Evolutionary conservation across 2,329 filamentous ascomycete genomes (phyloP).

Genomic region (Sporothrix luriei): DNA sequence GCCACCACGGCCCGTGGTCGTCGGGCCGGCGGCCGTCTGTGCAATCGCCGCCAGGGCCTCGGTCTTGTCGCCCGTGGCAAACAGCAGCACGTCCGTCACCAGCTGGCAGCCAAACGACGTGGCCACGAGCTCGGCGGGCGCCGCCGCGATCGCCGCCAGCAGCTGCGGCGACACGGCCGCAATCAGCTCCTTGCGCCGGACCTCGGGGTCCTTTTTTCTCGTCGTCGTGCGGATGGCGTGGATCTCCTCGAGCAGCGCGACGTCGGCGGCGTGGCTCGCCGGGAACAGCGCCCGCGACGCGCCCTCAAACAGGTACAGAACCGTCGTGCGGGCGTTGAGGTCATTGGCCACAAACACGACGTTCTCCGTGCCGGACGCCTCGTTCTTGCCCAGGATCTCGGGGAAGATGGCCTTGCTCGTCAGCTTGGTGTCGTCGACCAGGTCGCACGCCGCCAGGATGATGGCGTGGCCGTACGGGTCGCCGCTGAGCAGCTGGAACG

Average conservation of each 20-base stretch:
- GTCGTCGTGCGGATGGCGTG: conserved; percentile 78
- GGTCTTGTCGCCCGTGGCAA: conserved; percentile 73
- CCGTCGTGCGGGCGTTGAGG: conserved; percentile 63
- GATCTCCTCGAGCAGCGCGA: conserved; percentile 74
- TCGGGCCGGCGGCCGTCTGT: conserved; percentile 62
- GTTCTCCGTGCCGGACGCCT: conserved; percentile 63
- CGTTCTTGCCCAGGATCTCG: conserved; percentile 76
- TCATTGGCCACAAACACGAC: conserved; percentile 67
- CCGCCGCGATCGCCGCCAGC: conserved; percentile 70
- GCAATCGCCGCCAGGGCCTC: conserved; percentile 71
- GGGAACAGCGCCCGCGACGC: conserved; percentile 64
- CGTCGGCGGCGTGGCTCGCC: conserved; percentile 63
- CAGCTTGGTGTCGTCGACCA: conserved; percentile 92
- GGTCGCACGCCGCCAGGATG: conserved; percentile 82
- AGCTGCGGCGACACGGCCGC: conserved; percentile 73
- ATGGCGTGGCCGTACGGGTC: conserved; percentile 79
- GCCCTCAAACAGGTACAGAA: conserved; percentile 81
- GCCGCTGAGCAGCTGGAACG: conserved; percentile 78
- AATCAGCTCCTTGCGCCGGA: conserved; percentile 74
- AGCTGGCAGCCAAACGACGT: conserved; percentile 86
- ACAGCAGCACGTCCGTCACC: conserved; percentile 78
- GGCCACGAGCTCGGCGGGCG: conserved; percentile 67
- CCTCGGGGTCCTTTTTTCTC: conserved; percentile 86
- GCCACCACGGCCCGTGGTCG: conserved; percentile 52
- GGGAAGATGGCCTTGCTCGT: conserved; percentile 82